Evolutionary conservation across 495 filamentous ascomycete species (phyloP).

Genomic region (Penicillium salamii): DNA sequence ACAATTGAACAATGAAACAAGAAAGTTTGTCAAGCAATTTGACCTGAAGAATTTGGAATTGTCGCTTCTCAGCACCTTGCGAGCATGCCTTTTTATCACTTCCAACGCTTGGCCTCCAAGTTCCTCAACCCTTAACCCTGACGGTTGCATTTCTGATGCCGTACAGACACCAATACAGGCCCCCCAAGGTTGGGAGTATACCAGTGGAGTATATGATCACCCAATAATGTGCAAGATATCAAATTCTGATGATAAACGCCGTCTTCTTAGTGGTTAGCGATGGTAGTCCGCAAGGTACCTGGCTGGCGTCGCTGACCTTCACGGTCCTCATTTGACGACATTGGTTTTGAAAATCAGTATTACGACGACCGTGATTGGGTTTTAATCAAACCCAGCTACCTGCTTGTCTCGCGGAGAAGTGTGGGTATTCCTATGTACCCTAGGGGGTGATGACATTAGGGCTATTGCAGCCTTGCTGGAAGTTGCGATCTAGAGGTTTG

Average conservation of each 20-base stretch:
- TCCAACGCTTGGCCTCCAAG: constrained; percentile 19
- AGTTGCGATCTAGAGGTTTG: too few species aligned
- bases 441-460: too few species aligned
- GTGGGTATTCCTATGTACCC: too few species aligned
- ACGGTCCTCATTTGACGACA: constrained; percentile 25
- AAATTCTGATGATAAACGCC: constrained; percentile 20
- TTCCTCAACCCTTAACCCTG: constrained; percentile 18
- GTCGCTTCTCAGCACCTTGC: constrained; percentile 12
- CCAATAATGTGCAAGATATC: constrained; percentile 10
- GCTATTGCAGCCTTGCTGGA: too few species aligned
- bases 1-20: not conserved
- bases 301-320: constrained; percentile 14
- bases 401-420: not conserved
- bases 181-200: constrained; percentile 10
- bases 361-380: constrained; percentile 2
- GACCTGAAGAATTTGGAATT: not conserved
- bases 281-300: constrained; percentile 27
- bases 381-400: not conserved
- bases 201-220: not conserved
- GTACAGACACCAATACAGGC: constrained; percentile 8
- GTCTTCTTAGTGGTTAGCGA: constrained; percentile 14
- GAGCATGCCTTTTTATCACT: constrained; percentile 17
- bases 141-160: constrained; percentile 2
- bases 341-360: constrained; percentile 6
- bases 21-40: not conserved